Evolutionary conservation across 108 stramenopile species (phyloP).

Genomic region (Stephanodiscus minutulus): DNA sequence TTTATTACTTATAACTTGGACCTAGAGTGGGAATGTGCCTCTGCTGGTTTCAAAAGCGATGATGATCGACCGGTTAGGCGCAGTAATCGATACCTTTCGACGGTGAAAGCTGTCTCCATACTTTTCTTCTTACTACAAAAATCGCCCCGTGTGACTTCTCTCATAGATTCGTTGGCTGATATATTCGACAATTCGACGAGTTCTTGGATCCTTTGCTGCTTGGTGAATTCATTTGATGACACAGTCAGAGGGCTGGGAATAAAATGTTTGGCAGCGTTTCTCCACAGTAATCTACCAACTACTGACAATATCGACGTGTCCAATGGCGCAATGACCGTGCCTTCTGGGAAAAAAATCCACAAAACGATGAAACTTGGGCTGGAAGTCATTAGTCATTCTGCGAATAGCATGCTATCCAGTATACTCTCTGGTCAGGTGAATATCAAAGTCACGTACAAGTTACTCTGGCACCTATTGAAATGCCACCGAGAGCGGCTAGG

Average conservation of each 20-base stretch:
- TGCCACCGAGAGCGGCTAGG: slow-evolving; percentile 65
- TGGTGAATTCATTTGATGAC: slow-evolving; percentile 77
- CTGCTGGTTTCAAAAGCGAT: slow-evolving; percentile 18
- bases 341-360: slow-evolving; percentile 25
- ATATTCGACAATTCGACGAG: slow-evolving; percentile 57
- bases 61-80: slow-evolving; percentile 10
- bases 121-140: slow-evolving; percentile 50
- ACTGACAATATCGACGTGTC: slow-evolving; percentile 13
- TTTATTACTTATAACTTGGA: slow-evolving; percentile 63
- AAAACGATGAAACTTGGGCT: slow-evolving; percentile 49
- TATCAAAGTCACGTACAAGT: slow-evolving; percentile 66
- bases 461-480: slow-evolving; percentile 82
- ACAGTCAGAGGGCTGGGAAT: slow-evolving; percentile 65
- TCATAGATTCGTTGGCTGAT: slow-evolving; percentile 47
- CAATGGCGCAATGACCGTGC: background rate
- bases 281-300: slow-evolving; percentile 34
- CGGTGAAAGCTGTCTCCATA: slow-evolving; percentile 43
- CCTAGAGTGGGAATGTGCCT: slow-evolving; percentile 51
- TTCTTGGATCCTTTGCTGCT: slow-evolving; percentile 73
- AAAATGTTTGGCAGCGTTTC: slow-evolving; percentile 60
- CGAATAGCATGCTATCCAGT: slow-evolving; percentile 38
- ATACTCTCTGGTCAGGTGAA: slow-evolving; percentile 51
- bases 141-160: slow-evolving; percentile 27
- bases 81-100: slow-evolving; percentile 29
- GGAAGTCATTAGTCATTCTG: slow-evolving; percentile 51